Conservation (phyloP, 2,329 filamentous ascomycete species). For the Beauveria caledonica region DNA sequence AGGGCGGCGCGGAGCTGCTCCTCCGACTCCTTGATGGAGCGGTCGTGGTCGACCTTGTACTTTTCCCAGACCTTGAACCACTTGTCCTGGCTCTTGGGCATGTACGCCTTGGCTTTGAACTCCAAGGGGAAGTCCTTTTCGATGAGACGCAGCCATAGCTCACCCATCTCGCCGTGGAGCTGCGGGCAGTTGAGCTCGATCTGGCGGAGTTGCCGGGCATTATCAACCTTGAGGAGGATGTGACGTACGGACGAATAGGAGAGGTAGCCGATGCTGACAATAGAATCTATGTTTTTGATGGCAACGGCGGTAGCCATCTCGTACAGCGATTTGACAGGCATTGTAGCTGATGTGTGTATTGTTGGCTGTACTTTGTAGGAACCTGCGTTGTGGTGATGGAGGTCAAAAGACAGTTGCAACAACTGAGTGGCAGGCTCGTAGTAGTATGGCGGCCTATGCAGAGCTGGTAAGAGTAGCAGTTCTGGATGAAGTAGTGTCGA, state of each 20-base stretch:
- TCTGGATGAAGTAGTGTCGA: too few relatives aligned
- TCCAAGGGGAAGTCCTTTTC: constrained; percentile 64
- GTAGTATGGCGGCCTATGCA: too few relatives aligned
- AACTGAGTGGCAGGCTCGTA: too few relatives aligned
- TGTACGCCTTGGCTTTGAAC: constrained; percentile 50
- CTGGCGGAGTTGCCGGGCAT: constrained; percentile 62
- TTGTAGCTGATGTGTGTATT: constrained; percentile 13
- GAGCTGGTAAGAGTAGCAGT: too few relatives aligned
- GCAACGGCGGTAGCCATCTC: constrained; percentile 43
- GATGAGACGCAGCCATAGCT: constrained; percentile 76
- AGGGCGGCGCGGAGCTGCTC: constrained; percentile 49
- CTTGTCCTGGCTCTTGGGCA: constrained; percentile 56
- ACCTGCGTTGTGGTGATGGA: too few relatives aligned
- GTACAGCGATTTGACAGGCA: constrained; percentile 42
- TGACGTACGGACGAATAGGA: constrained; percentile 54
- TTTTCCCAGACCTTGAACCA: constrained; percentile 75
- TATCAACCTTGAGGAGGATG: constrained; percentile 64
- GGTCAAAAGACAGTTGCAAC: too few relatives aligned
- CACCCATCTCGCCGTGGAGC: constrained; percentile 57
- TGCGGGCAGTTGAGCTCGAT: constrained; percentile 74
- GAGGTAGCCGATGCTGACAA: constrained; percentile 65
- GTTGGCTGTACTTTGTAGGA: too few relatives aligned
- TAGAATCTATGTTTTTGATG: constrained; percentile 43
- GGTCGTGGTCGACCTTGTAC: constrained; percentile 52
- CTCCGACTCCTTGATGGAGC: constrained; percentile 51